phyloP scores from a whole-genome alignment of 331 rosid species.

The Ulmus americana region DNA sequence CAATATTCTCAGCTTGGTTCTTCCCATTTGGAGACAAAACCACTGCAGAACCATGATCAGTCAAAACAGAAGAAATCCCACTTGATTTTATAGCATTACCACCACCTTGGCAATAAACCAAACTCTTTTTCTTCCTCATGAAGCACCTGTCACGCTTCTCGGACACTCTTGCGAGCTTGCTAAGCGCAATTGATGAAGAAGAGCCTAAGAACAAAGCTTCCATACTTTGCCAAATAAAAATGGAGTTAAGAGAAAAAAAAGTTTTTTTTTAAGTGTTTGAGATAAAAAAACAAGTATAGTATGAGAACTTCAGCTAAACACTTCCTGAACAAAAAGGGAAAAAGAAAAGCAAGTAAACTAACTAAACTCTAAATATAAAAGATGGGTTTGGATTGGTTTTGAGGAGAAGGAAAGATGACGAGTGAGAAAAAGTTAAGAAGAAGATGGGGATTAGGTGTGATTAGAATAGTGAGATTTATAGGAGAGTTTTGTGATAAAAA shows the following conservation, averaged over 20 bases:
- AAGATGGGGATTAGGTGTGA: slow-evolving; percentile 59
- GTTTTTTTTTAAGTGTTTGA: slow-evolving; percentile 17
- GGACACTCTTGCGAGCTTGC: slow-evolving; percentile 23
- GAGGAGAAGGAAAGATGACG: slow-evolving; percentile 35
- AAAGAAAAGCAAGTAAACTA: slow-evolving; percentile 47
- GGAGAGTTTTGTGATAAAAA: slow-evolving; percentile 20
- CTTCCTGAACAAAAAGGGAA: slow-evolving; percentile 30
- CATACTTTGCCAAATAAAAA: slow-evolving; percentile 34
- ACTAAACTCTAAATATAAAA: slow-evolving; percentile 32
- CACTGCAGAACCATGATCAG: slow-evolving; percentile 40
- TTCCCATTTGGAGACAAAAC: slow-evolving; percentile 50
- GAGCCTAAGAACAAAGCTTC: slow-evolving; percentile 49
- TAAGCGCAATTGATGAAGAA: slow-evolving; percentile 34
- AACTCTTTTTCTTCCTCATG: slow-evolving; percentile 35
- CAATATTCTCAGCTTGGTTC: slow-evolving; percentile 32
- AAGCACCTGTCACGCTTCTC: slow-evolving; percentile 28
- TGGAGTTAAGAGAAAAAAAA: not conserved
- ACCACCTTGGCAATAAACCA: slow-evolving; percentile 47
- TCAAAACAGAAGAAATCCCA: slow-evolving; percentile 43
- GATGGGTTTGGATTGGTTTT: slow-evolving; percentile 44
- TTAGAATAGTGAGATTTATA: slow-evolving; percentile 24
- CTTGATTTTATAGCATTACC: slow-evolving; percentile 46
- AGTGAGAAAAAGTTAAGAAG: slow-evolving; percentile 30
- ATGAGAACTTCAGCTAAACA: slow-evolving; percentile 40
- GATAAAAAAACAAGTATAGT: slow-evolving; percentile 31